A percentile compares a stretch with the other conserved stretches of the same genome.
Conservation (phyloP, 306 rosid species). For the Astragalus membranaceus region DNA sequence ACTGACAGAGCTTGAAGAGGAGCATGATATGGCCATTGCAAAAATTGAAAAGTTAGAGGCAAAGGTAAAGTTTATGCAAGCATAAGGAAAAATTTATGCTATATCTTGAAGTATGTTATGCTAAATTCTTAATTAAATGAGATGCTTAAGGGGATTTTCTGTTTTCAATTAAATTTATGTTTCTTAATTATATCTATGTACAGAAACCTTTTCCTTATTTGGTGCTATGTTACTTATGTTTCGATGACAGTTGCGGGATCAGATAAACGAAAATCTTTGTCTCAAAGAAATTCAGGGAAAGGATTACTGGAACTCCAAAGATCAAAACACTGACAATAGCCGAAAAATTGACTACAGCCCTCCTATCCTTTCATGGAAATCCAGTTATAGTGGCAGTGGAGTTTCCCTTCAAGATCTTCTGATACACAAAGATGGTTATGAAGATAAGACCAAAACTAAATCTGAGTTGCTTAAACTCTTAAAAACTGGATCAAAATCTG, state of each 20-base stretch:
- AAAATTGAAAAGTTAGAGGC: conserved; percentile 52
- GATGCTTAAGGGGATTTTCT: background rate
- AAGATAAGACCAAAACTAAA: conserved; percentile 30
- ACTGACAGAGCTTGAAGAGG: conserved; percentile 64
- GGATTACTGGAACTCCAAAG: conserved; percentile 41
- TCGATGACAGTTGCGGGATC: conserved; percentile 43
- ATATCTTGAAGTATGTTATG: background rate
- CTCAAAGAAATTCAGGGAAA: conserved; percentile 54
- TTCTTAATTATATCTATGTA: background rate
- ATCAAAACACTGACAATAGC: conserved; percentile 21
- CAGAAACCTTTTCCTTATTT: background rate
- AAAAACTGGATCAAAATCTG: conserved; percentile 24
- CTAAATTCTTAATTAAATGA: background rate
- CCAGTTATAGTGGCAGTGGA: conserved; percentile 33
- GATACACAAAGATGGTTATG: conserved; percentile 27
- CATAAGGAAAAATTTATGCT: background rate
- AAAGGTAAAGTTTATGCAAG: conserved; percentile 37
- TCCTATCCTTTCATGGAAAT: conserved; percentile 30
- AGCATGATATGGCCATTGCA: conserved; percentile 56
- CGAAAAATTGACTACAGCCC: conserved; percentile 16
- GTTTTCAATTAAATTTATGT: background rate
- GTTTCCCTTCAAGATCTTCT: conserved; percentile 35
- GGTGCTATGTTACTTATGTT: background rate
- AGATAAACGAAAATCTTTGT: conserved; percentile 49
- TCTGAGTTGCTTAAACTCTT: conserved; percentile 34